Conservation (phyloP, 1,284 basidiomycete genomes). For the Polyporus tsugae region DNA sequence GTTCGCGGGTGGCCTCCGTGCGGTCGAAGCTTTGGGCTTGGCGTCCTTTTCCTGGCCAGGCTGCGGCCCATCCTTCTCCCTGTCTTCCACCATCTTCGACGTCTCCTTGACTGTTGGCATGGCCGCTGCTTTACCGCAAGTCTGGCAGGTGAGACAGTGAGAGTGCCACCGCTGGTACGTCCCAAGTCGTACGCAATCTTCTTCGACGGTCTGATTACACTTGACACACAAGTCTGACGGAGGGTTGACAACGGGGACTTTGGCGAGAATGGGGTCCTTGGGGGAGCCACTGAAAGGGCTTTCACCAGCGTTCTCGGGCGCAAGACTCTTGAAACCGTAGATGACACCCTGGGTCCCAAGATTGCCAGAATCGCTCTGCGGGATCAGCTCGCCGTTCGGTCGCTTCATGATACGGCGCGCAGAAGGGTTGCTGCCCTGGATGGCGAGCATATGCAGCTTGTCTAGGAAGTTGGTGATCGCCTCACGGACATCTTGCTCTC, state of each 20-base stretch:
- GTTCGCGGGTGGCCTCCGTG: constrained; percentile 79
- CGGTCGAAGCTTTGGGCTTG: constrained; percentile 64
- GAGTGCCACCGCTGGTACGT: constrained; percentile 98
- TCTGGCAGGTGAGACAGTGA: constrained; percentile 85
- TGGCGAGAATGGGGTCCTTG: constrained; percentile 53
- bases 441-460: constrained; percentile 90
- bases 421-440: constrained; percentile 85
- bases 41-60: constrained; percentile 47
- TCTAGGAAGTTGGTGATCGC: constrained; percentile 93
- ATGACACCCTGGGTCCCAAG: constrained; percentile 81
- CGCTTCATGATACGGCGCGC: constrained; percentile 75
- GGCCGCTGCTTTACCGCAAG: constrained; percentile 83
- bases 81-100: constrained; percentile 36
- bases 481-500: constrained; percentile 84
- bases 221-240: constrained; percentile 91
- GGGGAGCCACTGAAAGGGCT: constrained; percentile 70
- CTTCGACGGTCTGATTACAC: constrained; percentile 93
- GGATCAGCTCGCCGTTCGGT: constrained; percentile 66
- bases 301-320: constrained; percentile 89
- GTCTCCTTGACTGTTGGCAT: constrained; percentile 62
- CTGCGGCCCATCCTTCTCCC: constrained; percentile 25
- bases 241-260: constrained; percentile 65
- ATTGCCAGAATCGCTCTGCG: constrained; percentile 56
- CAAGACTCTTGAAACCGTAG: constrained; percentile 90
- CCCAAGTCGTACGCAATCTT: constrained; percentile 94